Evolutionary conservation across 1,139 yeast genomes (phyloP).

Genomic region (Saccharomyces pastorianus): DNA sequence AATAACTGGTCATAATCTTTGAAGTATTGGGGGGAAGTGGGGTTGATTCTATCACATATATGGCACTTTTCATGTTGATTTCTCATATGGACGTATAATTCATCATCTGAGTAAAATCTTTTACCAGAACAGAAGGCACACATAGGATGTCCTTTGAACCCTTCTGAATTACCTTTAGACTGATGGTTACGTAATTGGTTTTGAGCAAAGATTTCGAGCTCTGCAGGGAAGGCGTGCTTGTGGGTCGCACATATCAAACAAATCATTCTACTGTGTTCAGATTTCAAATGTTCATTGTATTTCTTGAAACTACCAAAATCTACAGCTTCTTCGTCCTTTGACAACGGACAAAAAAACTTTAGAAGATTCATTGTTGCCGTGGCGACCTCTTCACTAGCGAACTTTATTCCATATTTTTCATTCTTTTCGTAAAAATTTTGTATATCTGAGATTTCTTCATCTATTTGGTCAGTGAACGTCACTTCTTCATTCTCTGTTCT

Average conservation of each 20-base stretch:
- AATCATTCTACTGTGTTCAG: conserved; percentile 51
- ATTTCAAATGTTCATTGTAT: conserved; percentile 57
- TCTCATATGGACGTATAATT: conserved; percentile 71
- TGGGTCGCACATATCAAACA: conserved; percentile 71
- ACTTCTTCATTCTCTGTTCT: conserved; percentile 57
- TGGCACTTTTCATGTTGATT: conserved; percentile 55
- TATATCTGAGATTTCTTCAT: conserved; percentile 36
- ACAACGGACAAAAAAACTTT: conserved; percentile 47
- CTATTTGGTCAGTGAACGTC: conserved; percentile 48
- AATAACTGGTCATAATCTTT: conserved; percentile 66
- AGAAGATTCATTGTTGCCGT: conserved; percentile 45
- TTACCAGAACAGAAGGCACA: conserved; percentile 73
- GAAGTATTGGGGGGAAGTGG: conserved; percentile 68
- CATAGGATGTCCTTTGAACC: conserved; percentile 83
- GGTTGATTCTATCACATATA: conserved; percentile 41
- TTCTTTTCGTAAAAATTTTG: conserved; percentile 33
- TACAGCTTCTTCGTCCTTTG: conserved; percentile 21
- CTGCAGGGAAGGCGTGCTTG: conserved; percentile 71
- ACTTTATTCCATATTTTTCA: conserved; percentile 44
- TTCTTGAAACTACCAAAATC: conserved; percentile 44
- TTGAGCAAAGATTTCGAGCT: conserved; percentile 53
- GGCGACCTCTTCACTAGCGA: conserved; percentile 40
- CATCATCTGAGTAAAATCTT: conserved; percentile 85
- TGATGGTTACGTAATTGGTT: conserved; percentile 66
- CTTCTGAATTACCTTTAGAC: conserved; percentile 53